Evolutionary conservation across 164 flowering plant species (phyloP), one percentile per base, ranked within the genome.

Genomic region (Umbilicus rupestris): DNA sequence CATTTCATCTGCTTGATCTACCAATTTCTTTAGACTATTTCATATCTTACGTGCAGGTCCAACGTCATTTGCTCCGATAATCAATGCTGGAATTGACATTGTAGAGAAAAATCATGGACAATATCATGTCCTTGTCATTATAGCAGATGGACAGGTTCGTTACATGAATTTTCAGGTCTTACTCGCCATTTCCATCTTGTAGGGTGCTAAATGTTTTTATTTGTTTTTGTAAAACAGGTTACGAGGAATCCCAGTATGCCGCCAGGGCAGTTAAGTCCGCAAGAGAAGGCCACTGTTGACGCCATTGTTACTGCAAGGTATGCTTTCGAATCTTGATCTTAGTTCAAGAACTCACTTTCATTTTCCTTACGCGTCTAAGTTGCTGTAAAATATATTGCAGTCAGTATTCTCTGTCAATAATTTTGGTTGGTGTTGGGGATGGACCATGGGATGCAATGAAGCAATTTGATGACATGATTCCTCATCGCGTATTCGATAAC

Each of bases 371-470:
- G 1, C 19, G 39, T 39, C 7, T 66, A 2, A 30, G 31, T 35
- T n/a, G 31, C 59, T 67, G 29, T 10, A 20, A 28, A 37, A 63
- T 72, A 22, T 10, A 49, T 44, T 8, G 65, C 83, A 89, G 97
- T 73, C 77, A 77, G 6, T 89, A 78, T 73, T 93, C 96, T 58
- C 90, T 88, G n/a, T 87, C 96, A 41, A 89, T 91, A 59, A 76
- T 91, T 73, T 76, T 91, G 74, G 85, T 91, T 65, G 97, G 97
- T 20, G 92, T 91, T 45, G 96, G 97, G 26, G 97, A 91, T 80
- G 97, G 96, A 50, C 97, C 97, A n/a, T 89, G 97, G 97, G 90
- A 91, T 72, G 79, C 81, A 42, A 89, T 91, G 97, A 69, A 83
- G 49, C 82, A 75, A 24, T 91, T 91, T 76, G 97, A 91, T 67